phyloP scores from a whole-genome alignment of 129 eudicot species.

The Helichrysum umbraculigerum region DNA sequence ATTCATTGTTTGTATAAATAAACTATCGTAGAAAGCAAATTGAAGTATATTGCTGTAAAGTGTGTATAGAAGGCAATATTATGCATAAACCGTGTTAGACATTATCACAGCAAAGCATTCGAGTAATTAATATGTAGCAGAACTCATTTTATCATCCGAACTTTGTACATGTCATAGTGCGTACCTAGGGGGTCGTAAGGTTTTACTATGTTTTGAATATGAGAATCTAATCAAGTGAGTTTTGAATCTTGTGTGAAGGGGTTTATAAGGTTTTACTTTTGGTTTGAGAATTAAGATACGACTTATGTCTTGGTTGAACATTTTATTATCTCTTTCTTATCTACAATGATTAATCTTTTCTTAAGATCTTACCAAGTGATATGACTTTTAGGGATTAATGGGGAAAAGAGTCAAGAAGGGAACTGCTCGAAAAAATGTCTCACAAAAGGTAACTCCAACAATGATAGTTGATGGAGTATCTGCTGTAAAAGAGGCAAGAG shows the following conservation, averaged over 20 bases:
- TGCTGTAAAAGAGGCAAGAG: slow-evolving; percentile 44
- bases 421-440: slow-evolving; percentile 42
- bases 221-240: not conserved
- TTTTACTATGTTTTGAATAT: not conserved
- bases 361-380: not conserved
- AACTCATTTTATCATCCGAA: not conserved
- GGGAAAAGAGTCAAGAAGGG: slow-evolving; percentile 78
- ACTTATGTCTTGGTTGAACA: not conserved
- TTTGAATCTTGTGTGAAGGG: not conserved
- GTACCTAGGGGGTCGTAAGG: not conserved
- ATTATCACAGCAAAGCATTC: not conserved
- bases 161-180: not conserved
- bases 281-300: slow-evolving; percentile 6
- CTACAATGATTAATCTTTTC: not conserved
- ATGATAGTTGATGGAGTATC: slow-evolving; percentile 31
- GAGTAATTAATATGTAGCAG: not conserved
- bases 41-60: too few species aligned
- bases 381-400: slow-evolving; percentile 51
- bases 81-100: not conserved
- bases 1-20: too few species aligned
- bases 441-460: slow-evolving; percentile 28
- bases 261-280: not conserved
- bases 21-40: not conserved
- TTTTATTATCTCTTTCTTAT: not conserved
- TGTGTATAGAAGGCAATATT: not conserved